Evolutionary conservation across 2,329 filamentous ascomycete genomes (phyloP).

Genomic region (Eurotiales sp.): DNA sequence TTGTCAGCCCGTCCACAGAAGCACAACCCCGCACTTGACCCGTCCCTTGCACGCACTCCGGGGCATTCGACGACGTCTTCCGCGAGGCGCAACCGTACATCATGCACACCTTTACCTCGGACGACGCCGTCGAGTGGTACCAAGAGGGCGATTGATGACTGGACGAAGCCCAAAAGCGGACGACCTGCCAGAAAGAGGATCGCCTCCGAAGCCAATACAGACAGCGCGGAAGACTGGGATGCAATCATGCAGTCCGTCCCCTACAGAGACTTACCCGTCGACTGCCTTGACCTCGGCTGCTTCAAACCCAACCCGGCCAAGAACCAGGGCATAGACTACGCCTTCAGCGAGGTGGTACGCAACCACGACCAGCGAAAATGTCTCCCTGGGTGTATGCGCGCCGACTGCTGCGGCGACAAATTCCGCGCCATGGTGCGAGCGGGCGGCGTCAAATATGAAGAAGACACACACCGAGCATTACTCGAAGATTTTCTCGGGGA

Average conservation of each 20-base stretch:
- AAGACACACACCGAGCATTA: constrained; percentile 22
- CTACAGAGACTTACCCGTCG: constrained; percentile 57
- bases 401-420: constrained; percentile 70
- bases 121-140: background rate
- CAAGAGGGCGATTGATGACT: background rate
- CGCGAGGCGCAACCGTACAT: background rate
- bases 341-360: constrained; percentile 72
- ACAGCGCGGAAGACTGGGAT: constrained; percentile 8
- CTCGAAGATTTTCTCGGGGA: constrained; percentile 55
- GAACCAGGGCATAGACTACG: constrained; percentile 68
- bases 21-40: constrained; percentile 19
- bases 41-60: background rate
- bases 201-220: background rate
- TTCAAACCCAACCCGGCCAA: constrained; percentile 76
- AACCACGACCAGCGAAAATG: constrained; percentile 65
- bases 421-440: constrained; percentile 63
- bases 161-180: background rate
- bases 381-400: constrained; percentile 69
- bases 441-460: constrained; percentile 25
- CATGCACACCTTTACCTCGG: background rate
- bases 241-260: constrained; percentile 34
- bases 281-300: constrained; percentile 61
- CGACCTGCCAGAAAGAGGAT: background rate
- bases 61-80: background rate
- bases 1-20: constrained; percentile 27